Base-by-base conservation (phyloP, 805 yeast species). In the Candida bentonensis region DNA sequence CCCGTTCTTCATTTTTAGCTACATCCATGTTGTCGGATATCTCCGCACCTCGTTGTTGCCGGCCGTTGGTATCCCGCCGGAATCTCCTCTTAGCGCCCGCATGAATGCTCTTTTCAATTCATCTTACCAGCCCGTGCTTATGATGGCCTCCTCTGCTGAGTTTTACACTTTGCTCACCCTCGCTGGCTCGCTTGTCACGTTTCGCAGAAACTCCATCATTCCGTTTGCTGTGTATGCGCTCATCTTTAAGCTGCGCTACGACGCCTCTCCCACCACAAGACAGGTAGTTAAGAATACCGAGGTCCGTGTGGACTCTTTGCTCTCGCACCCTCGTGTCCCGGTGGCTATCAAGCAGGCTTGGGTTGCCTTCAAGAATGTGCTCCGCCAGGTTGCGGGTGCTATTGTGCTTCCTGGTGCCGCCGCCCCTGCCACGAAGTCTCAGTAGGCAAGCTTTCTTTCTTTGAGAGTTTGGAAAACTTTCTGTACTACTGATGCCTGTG, bases 21-120 rank as follows among this genome's bases (percentile, higher is more conserved):
- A 78, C 17, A 87, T 89, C 75, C 96, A 88, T 60, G 78, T 76
- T 9, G 66, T 87, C 55, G 78, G 81, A 17, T 89, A 84, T 65
- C 51, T 73, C 44, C 76, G 81, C 53, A 69, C 76, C 36, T 72
- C 70, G 50, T 51, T 89, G 45, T 66, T 88, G 43, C 95, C 96
- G 33, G 66, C 74, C 3, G 62, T 77, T 21, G 70, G 72, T 45
- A 42, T 62, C 47, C 45, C 58, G 3, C 43, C 62, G 15, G 52
- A 51, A 40, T 47, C 64, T 28, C 53, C 59, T 13, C 23, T 54
- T 17, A 27, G 49, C n/a, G 49, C 60, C 23, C 45, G 52, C 34
- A 46, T 49, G 44, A 60, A 79, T 36, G 68, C 64, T 44, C 47
- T 51, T 9, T 73, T 80, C 49, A 69, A 76, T 47, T 65, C 64